Conservation (phyloP, 164 flowering plant genomes). For the Macadamia tetraphylla region DNA sequence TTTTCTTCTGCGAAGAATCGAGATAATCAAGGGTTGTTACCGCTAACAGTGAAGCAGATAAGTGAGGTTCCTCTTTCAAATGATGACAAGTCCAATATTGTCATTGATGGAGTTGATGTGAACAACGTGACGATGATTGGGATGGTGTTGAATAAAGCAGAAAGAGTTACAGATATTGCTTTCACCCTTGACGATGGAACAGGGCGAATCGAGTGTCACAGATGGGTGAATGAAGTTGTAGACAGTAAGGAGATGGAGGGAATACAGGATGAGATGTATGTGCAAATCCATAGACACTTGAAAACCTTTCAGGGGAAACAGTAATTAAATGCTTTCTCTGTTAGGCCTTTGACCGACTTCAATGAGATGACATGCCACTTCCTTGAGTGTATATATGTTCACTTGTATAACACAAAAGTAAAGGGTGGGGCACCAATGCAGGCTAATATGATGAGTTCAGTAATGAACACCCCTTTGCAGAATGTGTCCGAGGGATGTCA, state of each 20-base stretch:
- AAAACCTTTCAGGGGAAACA: slow-evolving; percentile 71
- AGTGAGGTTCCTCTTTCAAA: slow-evolving; percentile 35
- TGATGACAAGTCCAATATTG: slow-evolving; percentile 54
- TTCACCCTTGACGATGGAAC: slow-evolving; percentile 89
- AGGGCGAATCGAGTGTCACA: slow-evolving; percentile 61
- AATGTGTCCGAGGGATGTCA: slow-evolving; percentile 29
- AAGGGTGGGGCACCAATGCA: slow-evolving; percentile 30
- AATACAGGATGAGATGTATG: slow-evolving; percentile 70
- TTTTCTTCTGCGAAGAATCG: slow-evolving; percentile 67
- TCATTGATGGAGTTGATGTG: slow-evolving; percentile 69
- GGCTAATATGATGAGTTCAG: slow-evolving; percentile 29
- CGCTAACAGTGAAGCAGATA: slow-evolving; percentile 85
- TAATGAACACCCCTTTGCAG: slow-evolving; percentile 22
- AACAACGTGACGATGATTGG: slow-evolving; percentile 76
- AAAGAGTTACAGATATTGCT: slow-evolving; percentile 59
- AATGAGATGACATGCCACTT: slow-evolving; percentile 79
- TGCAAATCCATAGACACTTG: slow-evolving; percentile 72
- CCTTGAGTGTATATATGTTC: slow-evolving; percentile 68
- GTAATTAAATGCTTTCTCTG: slow-evolving; percentile 49
- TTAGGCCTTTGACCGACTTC: slow-evolving; percentile 76
- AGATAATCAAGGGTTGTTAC: slow-evolving; percentile 54
- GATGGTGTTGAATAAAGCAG: slow-evolving; percentile 47
- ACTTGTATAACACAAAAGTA: slow-evolving; percentile 41
- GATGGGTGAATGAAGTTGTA: slow-evolving; percentile 67
- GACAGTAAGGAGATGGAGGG: slow-evolving; percentile 57